Conservation (phyloP, 208 protist genomes). For the Angomonas deanei region DNA sequence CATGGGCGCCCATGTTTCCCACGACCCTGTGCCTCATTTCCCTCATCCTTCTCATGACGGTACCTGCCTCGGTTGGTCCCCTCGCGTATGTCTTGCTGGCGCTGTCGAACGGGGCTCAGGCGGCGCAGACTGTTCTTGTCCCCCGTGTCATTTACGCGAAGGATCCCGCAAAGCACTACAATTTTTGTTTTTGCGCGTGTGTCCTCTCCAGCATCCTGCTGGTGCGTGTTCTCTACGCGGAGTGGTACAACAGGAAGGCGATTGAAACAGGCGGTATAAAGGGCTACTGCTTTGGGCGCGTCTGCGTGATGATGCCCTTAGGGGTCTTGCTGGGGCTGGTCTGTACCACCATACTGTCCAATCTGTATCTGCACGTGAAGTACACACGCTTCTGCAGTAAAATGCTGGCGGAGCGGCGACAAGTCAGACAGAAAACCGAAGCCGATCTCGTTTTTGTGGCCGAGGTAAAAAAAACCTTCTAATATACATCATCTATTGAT, state of each 20-base stretch:
- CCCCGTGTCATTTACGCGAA: conserved; percentile 60
- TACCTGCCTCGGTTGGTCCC: conserved; percentile 26
- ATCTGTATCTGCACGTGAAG: background rate
- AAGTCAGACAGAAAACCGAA: no score
- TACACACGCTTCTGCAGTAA: background rate
- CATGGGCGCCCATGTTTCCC: conserved; percentile 32
- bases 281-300: background rate
- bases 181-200: conserved; percentile 35
- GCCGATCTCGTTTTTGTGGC: no score
- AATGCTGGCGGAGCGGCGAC: background rate
- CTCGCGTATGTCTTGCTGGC: conserved; percentile 45
- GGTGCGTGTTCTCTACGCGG: conserved; percentile 56
- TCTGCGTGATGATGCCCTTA: background rate
- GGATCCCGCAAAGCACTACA: conserved; percentile 67
- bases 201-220: conserved; percentile 36
- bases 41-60: conserved; percentile 31
- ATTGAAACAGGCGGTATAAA: background rate
- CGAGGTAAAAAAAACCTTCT: no score
- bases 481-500: no score
- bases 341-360: background rate
- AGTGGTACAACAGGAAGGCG: conserved; percentile 9
- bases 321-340: background rate
- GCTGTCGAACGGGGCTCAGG: conserved; percentile 43
- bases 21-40: conserved; percentile 26
- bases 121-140: conserved; percentile 33